Conservation (phyloP, 352 stramenopile genomes). For the Vaucheria bursata region DNA sequence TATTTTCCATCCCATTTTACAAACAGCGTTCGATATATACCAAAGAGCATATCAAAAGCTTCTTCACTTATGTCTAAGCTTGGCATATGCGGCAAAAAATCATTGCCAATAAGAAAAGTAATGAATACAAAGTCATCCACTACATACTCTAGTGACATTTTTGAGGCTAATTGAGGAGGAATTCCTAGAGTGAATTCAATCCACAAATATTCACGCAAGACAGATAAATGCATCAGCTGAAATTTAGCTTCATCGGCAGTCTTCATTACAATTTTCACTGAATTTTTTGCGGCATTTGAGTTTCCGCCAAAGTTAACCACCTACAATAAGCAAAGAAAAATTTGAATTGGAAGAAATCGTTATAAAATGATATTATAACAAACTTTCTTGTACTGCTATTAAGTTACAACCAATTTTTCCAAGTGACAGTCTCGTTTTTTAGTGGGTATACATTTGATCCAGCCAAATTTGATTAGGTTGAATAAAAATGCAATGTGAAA, state of each 20-base stretch:
- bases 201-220: conserved; percentile 94
- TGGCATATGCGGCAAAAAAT: conserved; percentile 98
- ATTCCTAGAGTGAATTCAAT: conserved; percentile 78
- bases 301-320: conserved; percentile 5
- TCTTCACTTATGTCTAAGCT: conserved; percentile 96
- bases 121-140: conserved; percentile 99
- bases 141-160: conserved; percentile 75
- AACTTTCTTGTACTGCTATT: no score
- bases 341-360: no score
- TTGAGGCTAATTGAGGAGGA: conserved; percentile 21
- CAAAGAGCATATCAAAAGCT: conserved; percentile 87
- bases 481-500: no score
- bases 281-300: conserved; percentile 11
- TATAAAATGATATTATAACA: no score
- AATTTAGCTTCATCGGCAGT: conserved; percentile 85
- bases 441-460: no score
- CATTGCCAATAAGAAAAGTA: conserved; percentile 98
- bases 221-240: conserved; percentile 88
- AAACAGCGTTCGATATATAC: conserved; percentile 77
- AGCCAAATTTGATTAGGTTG: no score
- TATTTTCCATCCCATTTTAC: conserved; percentile 73
- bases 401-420: no score
- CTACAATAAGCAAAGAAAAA: no score
- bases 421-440: no score
- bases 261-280: conserved; percentile 75